phyloP scores from a whole-genome alignment of 2,329 filamentous ascomycete genomes.

The Apiospora phragmitis region DNA sequence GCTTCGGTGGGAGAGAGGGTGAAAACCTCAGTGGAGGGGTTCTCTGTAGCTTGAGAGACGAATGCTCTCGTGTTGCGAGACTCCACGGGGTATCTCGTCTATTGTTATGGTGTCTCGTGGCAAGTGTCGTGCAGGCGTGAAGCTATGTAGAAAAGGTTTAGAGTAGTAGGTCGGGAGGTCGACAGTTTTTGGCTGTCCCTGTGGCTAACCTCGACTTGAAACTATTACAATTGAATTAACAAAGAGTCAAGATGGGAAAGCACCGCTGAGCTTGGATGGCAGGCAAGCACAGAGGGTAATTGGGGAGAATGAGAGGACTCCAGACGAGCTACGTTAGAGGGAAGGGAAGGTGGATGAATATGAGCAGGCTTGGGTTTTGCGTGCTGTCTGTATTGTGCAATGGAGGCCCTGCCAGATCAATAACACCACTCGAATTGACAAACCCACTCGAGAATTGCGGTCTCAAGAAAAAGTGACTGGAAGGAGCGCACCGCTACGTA shows the following conservation, averaged over 20 bases:
- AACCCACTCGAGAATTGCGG: conserved; percentile 5
- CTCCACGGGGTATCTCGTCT: conserved; percentile 14
- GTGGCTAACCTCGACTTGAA: conserved; percentile 1
- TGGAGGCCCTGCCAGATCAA: conserved; percentile 9
- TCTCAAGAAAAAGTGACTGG: conserved; percentile 1
- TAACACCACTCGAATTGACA: background rate
- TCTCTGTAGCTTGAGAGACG: conserved; percentile 11
- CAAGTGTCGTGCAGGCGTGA: background rate
- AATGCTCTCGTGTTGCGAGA: conserved; percentile 7
- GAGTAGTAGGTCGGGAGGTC: background rate
- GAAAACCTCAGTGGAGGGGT: conserved; percentile 12
- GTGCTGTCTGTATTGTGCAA: background rate
- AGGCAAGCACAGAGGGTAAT: conserved; percentile 7
- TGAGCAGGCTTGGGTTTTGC: background rate
- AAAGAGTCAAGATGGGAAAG: conserved; percentile 10
- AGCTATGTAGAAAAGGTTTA: background rate
- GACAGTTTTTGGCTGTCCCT: background rate
- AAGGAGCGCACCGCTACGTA: background rate
- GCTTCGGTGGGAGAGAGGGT: conserved; percentile 15
- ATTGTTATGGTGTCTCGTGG: conserved; percentile 7
- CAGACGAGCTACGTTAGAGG: conserved; percentile 3
- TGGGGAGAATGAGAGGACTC: conserved; percentile 7
- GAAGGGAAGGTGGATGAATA: conserved; percentile 9
- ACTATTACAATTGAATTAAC: conserved; percentile 8
- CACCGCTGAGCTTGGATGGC: conserved; percentile 2